phyloP scores from a whole-genome alignment of 805 yeast genomes.

The Scheffersomyces coipomensis region DNA sequence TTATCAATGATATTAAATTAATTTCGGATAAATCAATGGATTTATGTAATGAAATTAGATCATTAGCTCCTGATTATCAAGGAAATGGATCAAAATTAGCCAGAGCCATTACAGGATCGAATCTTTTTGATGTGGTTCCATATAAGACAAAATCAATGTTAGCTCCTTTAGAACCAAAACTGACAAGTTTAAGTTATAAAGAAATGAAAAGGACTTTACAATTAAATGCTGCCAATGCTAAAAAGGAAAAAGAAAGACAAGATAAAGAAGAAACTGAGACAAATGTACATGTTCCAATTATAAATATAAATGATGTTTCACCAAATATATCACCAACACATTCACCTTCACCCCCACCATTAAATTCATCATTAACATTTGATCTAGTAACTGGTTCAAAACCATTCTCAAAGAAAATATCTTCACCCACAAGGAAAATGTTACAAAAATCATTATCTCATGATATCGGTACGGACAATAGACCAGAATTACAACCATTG shows the following conservation, averaged over 20 bases:
- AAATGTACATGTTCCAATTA: conserved; percentile 2
- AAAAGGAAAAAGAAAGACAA: too few species aligned
- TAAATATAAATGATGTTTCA: not conserved
- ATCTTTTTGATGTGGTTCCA: conserved; percentile 35
- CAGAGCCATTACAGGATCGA: conserved; percentile 41
- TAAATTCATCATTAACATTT: conserved; percentile 29
- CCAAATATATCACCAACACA: not conserved
- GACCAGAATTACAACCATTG: conserved; percentile 31
- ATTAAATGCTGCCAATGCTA: conserved; percentile 13
- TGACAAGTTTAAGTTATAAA: conserved; percentile 22
- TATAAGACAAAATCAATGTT: conserved; percentile 42
- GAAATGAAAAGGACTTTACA: conserved; percentile 30
- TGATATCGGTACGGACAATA: conserved; percentile 21
- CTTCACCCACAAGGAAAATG: conserved; percentile 6
- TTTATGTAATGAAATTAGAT: conserved; percentile 34
- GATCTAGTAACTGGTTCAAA: conserved; percentile 17
- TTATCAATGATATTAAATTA: conserved; percentile 20
- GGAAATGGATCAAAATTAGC: conserved; percentile 44
- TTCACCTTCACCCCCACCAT: conserved; percentile 16
- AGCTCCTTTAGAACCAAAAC: conserved; percentile 20
- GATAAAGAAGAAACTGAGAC: too few species aligned
- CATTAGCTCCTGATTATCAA: conserved; percentile 35
- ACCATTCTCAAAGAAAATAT: conserved; percentile 15
- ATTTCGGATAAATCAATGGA: conserved; percentile 34
- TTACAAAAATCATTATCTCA: conserved; percentile 34